phyloP scores from a whole-genome alignment of 306 rosid genomes.

The Corylus heterophylla region DNA sequence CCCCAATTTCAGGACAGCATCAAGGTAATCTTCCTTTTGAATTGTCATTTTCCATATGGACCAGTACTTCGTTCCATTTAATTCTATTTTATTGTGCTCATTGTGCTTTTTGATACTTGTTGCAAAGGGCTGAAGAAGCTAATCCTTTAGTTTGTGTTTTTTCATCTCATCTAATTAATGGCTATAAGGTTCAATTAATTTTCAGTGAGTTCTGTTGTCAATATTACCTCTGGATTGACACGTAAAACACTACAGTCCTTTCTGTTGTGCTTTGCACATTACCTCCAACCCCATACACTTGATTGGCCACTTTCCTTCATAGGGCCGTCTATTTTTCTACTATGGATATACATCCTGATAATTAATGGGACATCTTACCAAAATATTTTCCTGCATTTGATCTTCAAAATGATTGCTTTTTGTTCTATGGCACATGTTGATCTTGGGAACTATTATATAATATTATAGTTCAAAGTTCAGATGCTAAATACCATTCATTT shows the following conservation, averaged over 20 bases:
- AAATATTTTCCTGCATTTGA: background rate
- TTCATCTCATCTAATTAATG: background rate
- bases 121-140: background rate
- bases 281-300: background rate
- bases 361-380: background rate
- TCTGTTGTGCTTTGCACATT: background rate
- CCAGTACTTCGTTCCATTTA: background rate
- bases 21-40: constrained; percentile 46
- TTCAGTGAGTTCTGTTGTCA: background rate
- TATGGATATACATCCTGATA: background rate
- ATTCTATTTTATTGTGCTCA: constrained; percentile 3
- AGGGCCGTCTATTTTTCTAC: background rate
- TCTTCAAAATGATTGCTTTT: background rate
- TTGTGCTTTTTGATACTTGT: background rate
- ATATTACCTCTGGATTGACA: background rate
- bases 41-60: background rate
- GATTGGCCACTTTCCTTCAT: background rate
- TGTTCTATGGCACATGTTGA: background rate
- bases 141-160: background rate
- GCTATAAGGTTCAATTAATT: background rate
- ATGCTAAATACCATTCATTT: too few relatives aligned
- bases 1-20: constrained; percentile 78
- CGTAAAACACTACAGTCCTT: background rate
- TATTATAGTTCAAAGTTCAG: too few relatives aligned
- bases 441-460: too few relatives aligned